Base-by-base conservation (phyloP, 2,329 filamentous ascomycete genomes). In the Metarhizium brunneum region DNA sequence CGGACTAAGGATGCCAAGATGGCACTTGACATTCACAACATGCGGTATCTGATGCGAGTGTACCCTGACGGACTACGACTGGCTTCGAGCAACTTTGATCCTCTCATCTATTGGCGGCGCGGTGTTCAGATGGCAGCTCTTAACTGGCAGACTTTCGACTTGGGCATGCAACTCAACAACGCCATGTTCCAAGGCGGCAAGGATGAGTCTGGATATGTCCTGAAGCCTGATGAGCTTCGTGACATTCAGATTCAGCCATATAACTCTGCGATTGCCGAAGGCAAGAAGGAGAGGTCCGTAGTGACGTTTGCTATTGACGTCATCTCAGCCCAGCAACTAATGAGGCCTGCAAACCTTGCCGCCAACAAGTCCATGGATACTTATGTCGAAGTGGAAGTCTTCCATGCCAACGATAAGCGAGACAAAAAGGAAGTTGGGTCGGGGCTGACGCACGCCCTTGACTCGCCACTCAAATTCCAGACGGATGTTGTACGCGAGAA, bases 101-200 rank as follows among this genome's bases (percentile, higher is more conserved):
- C 94, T 1, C 81, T 96, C 60, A 85, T 87, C 59, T 95, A 94
- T 68, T 99, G 94, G 94, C 86, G 92, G 53, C 86, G 90, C 47
- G 94, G 94, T 36, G 94, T 96, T 18, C 94, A 99, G 72, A 97
- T 99, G 92, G 91, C 88, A 14, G 94, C 94, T 0, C 78, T 97
- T 59, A 99, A 99, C 72, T 97, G 94, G 92, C 94, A 99, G 72
- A 97, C 92, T 0, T 96, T 95, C 66, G 94, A 97, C 67, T 79
- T 95, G 18, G 90, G 92, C 49, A 94, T 96, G 82, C 92, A 97
- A 68, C 81, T 97, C 69, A 97, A 97, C 68, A 88, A 94, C 62
- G 94, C 94, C 65, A 97, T 99, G 94, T 99, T 96, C 68, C 88
- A 91, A 50, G 89, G 90, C 56, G 90, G 90, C 47, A 86, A 82